Evolutionary conservation across 2,329 filamentous ascomycete species (phyloP).

Genomic region (Neurospora crassa): DNA sequence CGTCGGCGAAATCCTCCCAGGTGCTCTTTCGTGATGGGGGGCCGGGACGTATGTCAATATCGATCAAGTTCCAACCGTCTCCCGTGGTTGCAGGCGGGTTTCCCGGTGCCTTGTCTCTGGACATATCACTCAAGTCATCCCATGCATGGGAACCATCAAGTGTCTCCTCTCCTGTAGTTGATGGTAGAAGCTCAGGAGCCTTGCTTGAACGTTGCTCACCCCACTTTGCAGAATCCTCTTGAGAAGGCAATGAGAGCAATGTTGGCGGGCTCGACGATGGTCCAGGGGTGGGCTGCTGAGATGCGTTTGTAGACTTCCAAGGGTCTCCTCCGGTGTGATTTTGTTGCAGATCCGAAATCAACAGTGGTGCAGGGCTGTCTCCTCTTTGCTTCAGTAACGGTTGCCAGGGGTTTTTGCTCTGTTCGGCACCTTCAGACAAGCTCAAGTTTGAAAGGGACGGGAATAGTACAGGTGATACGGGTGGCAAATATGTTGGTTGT

Average conservation of each 20-base stretch:
- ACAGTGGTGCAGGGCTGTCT: conserved; percentile 16
- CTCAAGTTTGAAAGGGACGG: conserved; percentile 31
- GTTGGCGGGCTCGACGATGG: conserved; percentile 23
- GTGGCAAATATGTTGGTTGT: conserved; percentile 1
- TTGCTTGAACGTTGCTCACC: conserved; percentile 26
- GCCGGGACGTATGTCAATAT: conserved; percentile 27
- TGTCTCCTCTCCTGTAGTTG: conserved; percentile 23
- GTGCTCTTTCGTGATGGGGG: conserved; percentile 27
- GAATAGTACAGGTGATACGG: conserved; percentile 7
- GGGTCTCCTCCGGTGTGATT: conserved; percentile 24
- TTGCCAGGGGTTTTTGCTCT: conserved; percentile 39
- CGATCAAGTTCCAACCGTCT: conserved; percentile 44
- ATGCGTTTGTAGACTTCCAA: conserved; percentile 25
- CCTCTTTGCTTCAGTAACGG: conserved; percentile 24
- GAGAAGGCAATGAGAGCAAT: conserved; percentile 28
- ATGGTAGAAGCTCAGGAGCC: conserved; percentile 14
- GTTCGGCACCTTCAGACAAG: conserved; percentile 18
- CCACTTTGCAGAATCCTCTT: conserved; percentile 31
- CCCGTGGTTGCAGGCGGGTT: conserved; percentile 10
- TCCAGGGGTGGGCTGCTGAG: conserved; percentile 23
- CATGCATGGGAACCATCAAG: conserved; percentile 37
- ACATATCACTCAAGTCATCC: conserved; percentile 34
- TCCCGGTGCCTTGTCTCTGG: conserved; percentile 33
- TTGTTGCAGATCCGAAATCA: conserved; percentile 18
- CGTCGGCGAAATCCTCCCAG: conserved; percentile 30